phyloP scores from a whole-genome alignment of 139 green algal genomes.

The Closterium sp. region DNA sequence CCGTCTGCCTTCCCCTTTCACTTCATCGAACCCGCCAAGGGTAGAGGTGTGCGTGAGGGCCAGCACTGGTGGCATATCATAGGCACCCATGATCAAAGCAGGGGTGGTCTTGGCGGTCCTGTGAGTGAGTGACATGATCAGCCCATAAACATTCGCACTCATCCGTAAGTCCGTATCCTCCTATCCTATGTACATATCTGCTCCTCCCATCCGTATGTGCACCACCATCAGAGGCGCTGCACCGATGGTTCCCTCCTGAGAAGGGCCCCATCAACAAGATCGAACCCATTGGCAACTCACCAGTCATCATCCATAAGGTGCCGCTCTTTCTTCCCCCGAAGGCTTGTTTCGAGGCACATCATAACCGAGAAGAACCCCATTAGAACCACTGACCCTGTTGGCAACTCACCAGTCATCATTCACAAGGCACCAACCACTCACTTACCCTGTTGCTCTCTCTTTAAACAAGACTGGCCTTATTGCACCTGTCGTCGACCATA shows the following conservation, averaged over 20 bases:
- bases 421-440: neutral
- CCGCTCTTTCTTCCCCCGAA: neutral
- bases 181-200: no score
- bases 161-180: no score
- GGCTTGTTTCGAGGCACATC: neutral
- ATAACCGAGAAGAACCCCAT: slow-evolving; percentile 7
- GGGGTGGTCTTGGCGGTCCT: no score
- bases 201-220: neutral
- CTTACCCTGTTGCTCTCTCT: neutral
- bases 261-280: slow-evolving; percentile 32
- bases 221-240: slow-evolving; percentile 8
- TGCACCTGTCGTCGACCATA: slow-evolving; percentile 11
- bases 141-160: no score
- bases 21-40: no score
- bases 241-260: slow-evolving; percentile 19
- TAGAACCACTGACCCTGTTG: slow-evolving; percentile 31
- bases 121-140: no score
- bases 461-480: neutral
- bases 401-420: slow-evolving; percentile 39
- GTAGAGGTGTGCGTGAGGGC: no score
- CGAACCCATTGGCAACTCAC: slow-evolving; percentile 35
- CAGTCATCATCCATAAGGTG: slow-evolving; percentile 43
- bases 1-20: no score
- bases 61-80: no score
- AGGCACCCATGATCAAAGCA: no score